These are phyloP conservation scores for Cladosporium oxysporum DNA, from an alignment of 2,329 filamentous ascomycete species.

Conservation along the genomic window DNA sequence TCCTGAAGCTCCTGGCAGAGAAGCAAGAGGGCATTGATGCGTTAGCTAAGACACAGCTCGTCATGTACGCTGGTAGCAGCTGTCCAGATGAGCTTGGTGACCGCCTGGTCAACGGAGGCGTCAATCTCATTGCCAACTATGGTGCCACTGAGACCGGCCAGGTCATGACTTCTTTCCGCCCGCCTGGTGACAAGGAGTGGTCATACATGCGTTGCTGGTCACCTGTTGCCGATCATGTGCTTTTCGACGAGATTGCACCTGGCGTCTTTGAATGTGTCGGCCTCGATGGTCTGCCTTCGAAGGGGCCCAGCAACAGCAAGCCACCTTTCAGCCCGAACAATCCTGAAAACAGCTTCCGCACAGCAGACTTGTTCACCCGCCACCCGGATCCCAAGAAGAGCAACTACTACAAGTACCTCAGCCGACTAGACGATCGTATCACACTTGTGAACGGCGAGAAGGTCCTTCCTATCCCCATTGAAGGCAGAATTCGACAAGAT, in stretches of 20 bases:
- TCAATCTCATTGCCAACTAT: constrained; percentile 40
- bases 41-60: constrained; percentile 32
- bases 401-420: constrained; percentile 51
- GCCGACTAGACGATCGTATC: constrained; percentile 50
- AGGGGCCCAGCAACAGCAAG: constrained; percentile 45
- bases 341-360: constrained; percentile 50
- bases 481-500: constrained; percentile 57
- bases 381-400: constrained; percentile 44
- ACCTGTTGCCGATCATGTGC: constrained; percentile 31
- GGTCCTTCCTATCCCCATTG: constrained; percentile 51
- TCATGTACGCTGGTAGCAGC: constrained; percentile 37
- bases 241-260: constrained; percentile 40
- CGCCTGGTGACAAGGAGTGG: constrained; percentile 58
- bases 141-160: constrained; percentile 61
- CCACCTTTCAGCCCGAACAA: constrained; percentile 39
- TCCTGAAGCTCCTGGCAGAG: constrained; percentile 64
- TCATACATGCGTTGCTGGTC: constrained; percentile 54
- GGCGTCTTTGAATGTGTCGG: constrained; percentile 47
- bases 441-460: constrained; percentile 55
- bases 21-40: constrained; percentile 50
- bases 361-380: constrained; percentile 50
- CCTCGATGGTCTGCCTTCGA: constrained; percentile 37
- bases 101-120: constrained; percentile 34
- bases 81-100: constrained; percentile 40
- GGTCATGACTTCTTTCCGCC: constrained; percentile 61